These are phyloP conservation scores for Westerdykella ornata DNA, from an alignment of 2,329 filamentous ascomycete species.

Conservation along the genomic window DNA sequence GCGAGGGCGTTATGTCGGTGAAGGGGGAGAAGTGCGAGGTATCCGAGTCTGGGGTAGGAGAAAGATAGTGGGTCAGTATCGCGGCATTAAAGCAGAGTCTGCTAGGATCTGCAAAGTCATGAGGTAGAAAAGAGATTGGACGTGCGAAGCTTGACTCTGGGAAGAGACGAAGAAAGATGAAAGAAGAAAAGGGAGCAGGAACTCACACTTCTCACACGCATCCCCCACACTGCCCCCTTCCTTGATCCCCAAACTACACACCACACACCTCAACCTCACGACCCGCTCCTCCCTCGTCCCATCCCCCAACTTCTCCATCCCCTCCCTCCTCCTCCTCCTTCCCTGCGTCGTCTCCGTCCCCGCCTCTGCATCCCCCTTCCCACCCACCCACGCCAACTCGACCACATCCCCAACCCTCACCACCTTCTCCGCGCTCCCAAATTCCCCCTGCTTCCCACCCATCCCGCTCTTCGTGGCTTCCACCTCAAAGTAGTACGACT, in stretches of 20 bases:
- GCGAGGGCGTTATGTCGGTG: not conserved
- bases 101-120: too few relatives aligned
- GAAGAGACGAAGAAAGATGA: too few relatives aligned
- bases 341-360: too few relatives aligned
- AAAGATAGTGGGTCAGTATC: not conserved
- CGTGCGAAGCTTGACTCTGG: too few relatives aligned
- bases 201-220: not conserved
- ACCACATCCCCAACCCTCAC: constrained; percentile 1
- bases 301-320: not conserved
- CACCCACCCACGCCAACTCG: not conserved
- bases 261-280: not conserved
- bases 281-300: not conserved
- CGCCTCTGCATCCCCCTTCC: too few relatives aligned
- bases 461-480: too few relatives aligned
- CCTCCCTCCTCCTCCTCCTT: not conserved
- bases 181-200: too few relatives aligned
- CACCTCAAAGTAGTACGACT: too few relatives aligned
- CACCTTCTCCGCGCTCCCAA: not conserved
- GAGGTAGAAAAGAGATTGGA: too few relatives aligned
- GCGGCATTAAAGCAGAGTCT: not conserved
- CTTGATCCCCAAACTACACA: not conserved
- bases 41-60: not conserved
- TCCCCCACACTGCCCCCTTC: not conserved
- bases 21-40: not conserved
- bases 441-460: not conserved